Percentiles rank a stretch among this genome's conserved stretches.
Evolutionary conservation across 2,329 filamentous ascomycete genomes (phyloP).

Genomic region (Cladosporium sp.): DNA sequence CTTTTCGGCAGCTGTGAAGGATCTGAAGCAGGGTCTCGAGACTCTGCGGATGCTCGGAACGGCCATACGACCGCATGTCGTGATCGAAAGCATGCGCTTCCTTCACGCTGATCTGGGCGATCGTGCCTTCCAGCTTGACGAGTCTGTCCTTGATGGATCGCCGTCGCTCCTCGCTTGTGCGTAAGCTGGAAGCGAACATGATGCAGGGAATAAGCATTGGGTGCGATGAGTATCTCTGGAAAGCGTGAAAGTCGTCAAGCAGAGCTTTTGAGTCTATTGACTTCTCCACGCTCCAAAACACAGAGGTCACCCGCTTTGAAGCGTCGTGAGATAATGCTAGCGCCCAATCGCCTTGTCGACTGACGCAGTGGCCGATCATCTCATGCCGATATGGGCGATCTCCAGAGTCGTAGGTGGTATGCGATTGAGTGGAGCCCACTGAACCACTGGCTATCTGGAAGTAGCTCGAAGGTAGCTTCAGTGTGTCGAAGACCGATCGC

Average conservation of each 20-base stretch:
- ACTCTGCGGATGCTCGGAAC: conserved; percentile 3
- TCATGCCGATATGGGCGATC: conserved; percentile 12
- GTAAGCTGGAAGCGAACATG: conserved; percentile 23
- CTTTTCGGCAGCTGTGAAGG: conserved; percentile 23
- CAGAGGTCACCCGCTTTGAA: conserved; percentile 10
- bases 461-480: conserved; percentile 24
- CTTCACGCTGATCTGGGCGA: conserved; percentile 14
- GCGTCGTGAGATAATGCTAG: conserved; percentile 24
- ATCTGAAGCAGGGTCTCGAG: conserved; percentile 18
- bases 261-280: conserved; percentile 17
- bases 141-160: conserved; percentile 21
- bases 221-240: conserved; percentile 21
- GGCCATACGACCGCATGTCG: not conserved
- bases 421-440: conserved; percentile 18
- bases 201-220: conserved; percentile 28
- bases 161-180: conserved; percentile 20
- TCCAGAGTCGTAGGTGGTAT: not conserved
- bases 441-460: conserved; percentile 23
- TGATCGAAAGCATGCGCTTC: conserved; percentile 7
- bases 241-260: conserved; percentile 15
- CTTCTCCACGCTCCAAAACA: conserved; percentile 25
- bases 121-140: conserved; percentile 20
- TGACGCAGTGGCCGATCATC: conserved; percentile 22
- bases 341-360: conserved; percentile 27
- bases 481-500: conserved; percentile 16